Conservation (phyloP, 371 early-diverging fungal genomes). For the Mucor velutinosus region DNA sequence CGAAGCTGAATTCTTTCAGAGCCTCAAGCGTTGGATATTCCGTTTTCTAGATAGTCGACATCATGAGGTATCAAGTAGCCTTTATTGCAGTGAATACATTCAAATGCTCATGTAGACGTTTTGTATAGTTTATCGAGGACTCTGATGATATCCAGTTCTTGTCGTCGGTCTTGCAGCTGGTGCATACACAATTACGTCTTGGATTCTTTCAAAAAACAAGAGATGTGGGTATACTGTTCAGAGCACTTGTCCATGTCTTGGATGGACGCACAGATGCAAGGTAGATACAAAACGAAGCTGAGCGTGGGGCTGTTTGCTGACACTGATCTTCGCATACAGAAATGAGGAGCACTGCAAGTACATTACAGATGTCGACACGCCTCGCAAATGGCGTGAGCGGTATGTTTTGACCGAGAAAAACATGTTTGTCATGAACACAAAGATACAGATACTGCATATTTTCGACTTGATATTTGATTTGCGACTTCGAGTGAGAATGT, state of each 20-base stretch:
- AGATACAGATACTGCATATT: slow-evolving; percentile 52
- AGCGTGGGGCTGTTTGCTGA: not conserved
- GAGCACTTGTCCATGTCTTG: slow-evolving; percentile 43
- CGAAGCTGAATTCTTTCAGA: slow-evolving; percentile 32
- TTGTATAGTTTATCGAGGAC: slow-evolving; percentile 24
- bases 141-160: slow-evolving; percentile 34
- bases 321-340: slow-evolving; percentile 6
- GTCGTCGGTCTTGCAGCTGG: slow-evolving; percentile 34
- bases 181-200: slow-evolving; percentile 34
- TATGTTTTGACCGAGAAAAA: slow-evolving; percentile 46
- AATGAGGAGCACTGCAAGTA: slow-evolving; percentile 33
- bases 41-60: slow-evolving; percentile 28
- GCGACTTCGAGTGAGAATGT: slow-evolving; percentile 45
- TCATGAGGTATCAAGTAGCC: slow-evolving; percentile 20
- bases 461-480: slow-evolving; percentile 53
- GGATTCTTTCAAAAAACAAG: slow-evolving; percentile 40
- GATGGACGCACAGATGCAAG: slow-evolving; percentile 49
- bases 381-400: slow-evolving; percentile 37
- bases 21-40: slow-evolving; percentile 31
- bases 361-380: slow-evolving; percentile 11
- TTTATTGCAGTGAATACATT: not conserved
- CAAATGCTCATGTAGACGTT: not conserved
- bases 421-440: slow-evolving; percentile 43
- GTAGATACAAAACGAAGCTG: not conserved
- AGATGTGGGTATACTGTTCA: slow-evolving; percentile 34